Conservation (phyloP, 805 yeast species). For the Starmera caribaea region DNA sequence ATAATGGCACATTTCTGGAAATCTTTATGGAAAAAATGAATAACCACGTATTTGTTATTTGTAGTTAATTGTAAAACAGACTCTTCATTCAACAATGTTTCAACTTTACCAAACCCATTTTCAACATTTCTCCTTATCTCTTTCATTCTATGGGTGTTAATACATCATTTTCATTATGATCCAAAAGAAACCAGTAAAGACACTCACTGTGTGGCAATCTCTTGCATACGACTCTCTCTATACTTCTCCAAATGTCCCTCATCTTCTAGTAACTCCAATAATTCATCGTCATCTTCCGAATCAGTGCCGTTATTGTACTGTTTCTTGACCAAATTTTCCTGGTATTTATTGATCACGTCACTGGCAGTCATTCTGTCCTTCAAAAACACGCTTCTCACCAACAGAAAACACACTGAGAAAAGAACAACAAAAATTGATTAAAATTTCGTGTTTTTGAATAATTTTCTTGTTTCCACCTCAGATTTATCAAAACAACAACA, state of each 20-base stretch:
- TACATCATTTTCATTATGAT: background rate
- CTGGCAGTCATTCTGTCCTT: background rate
- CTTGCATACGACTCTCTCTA: conserved; percentile 55
- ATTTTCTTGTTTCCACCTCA: too few species aligned
- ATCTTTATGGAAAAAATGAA: conserved; percentile 55
- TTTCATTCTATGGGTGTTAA: conserved; percentile 22
- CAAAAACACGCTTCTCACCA: background rate
- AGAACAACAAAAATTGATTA: too few species aligned
- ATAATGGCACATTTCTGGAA: conserved; percentile 54
- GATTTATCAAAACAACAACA: too few species aligned
- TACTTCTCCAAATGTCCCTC: conserved; percentile 40
- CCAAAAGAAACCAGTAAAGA: background rate
- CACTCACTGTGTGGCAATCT: conserved; percentile 33
- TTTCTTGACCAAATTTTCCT: conserved; percentile 24
- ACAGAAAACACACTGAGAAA: too few species aligned
- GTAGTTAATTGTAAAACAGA: conserved; percentile 44
- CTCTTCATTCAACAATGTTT: conserved; percentile 39
- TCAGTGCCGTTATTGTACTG: conserved; percentile 13
- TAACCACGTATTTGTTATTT: conserved; percentile 30
- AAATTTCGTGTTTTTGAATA: too few species aligned
- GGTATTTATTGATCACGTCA: conserved; percentile 26
- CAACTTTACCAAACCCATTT: conserved; percentile 35
- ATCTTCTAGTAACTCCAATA: conserved; percentile 42
- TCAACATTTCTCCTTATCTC: conserved; percentile 25
- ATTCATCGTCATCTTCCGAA: conserved; percentile 28